Evolutionary conservation across 2,329 filamentous ascomycete genomes (phyloP).

Genomic region (Colletotrichum paranaense): DNA sequence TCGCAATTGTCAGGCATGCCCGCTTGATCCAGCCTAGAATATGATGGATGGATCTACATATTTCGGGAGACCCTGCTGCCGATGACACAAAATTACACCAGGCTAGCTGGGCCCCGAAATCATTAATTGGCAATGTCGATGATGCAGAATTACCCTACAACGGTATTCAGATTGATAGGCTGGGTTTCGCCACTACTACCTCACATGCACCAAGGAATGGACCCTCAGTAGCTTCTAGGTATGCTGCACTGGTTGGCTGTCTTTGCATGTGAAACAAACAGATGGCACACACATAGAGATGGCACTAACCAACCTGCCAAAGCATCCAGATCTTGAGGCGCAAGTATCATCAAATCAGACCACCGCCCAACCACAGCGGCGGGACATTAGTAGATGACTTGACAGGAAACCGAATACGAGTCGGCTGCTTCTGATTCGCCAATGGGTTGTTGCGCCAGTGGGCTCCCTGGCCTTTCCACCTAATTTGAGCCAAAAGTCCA

Average conservation of each 20-base stretch:
- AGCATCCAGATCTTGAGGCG: not conserved
- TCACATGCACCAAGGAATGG: not conserved
- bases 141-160: not conserved
- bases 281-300: slow-evolving; percentile 5
- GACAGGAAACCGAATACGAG: slow-evolving; percentile 21
- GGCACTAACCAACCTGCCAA: not conserved
- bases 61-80: slow-evolving; percentile 7
- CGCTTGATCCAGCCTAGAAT: not conserved
- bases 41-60: not conserved
- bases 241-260: not conserved
- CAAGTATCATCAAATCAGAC: slow-evolving; percentile 7
- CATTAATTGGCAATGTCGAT: not conserved
- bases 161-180: not conserved
- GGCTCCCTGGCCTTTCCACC: not conserved
- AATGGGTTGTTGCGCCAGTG: not conserved
- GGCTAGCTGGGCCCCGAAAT: not conserved
- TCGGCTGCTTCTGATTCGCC: not conserved
- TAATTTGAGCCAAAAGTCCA: not conserved
- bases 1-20: not conserved
- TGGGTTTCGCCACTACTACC: not conserved
- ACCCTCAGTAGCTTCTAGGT: not conserved
- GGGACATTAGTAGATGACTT: slow-evolving; percentile 1
- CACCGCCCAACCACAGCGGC: not conserved
- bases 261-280: not conserved
- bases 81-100: slow-evolving; percentile 15